Evolutionary conservation across 2,329 filamentous ascomycete species (phyloP), one percentile per base, ranked within the genome.

Genomic region (Arthrobotrys megalospora): DNA sequence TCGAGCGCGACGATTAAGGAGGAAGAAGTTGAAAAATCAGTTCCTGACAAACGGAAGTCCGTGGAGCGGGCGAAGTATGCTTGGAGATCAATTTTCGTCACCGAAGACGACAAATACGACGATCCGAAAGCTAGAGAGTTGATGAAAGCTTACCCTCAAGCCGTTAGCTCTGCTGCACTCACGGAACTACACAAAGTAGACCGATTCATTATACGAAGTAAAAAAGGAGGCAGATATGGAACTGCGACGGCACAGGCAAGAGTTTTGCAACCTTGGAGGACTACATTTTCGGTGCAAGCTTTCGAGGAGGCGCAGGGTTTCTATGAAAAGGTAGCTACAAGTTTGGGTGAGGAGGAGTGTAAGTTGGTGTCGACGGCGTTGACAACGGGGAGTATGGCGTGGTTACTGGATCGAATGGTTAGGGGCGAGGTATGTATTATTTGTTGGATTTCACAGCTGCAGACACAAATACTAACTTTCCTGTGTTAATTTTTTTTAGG

Each of bases 191-290:
- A 77, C 24, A 71, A 62, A 45, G 62, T 77, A 6, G 73, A 77
- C 48, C 48, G 60, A 21, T 77, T 77, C 38, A 71, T 77, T 45
- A 71, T 77, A 10, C 52, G 73, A 38, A 70, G 66, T 16, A 65
- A 32, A 55, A 77, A 77, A 11, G 73, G 66, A 6, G 73, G 73
- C 0, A 52, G 73, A 21, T 77, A 66, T 38, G 73, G 73, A n/a
- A 77, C 73, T 8, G 73, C 73, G 50, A 62, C 66, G 28, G 73
- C 73, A n/a, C 73, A 77, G 62, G 73, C 73, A 19, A 77, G 73
- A 32, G 53, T 77, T 48, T 53, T 77, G 21, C 66, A 71, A 11
- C 66, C 73, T 28, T 77, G 73, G 73, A 77, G 55, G 62, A 77
- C 73, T 1, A 63, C 58, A 1, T 77, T 71, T 63, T 62, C 73